These are phyloP conservation scores for Heliosperma pusillum DNA, from an alignment of 148 eudicot species.

Conservation along the genomic window DNA sequence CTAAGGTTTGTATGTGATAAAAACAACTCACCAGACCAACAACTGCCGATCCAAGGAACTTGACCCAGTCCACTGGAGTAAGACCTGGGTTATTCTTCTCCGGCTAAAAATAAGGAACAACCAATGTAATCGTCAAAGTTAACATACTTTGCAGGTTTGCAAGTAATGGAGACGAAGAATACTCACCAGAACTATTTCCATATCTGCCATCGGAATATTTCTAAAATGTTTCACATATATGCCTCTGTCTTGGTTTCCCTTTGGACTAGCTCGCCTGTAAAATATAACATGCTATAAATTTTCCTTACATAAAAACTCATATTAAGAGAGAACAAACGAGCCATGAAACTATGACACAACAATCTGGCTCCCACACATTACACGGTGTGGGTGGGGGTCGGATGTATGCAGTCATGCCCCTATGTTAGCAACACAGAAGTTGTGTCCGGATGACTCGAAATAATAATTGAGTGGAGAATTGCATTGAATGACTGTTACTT, in stretches of 20 bases:
- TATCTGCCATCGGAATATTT: conserved; percentile 97
- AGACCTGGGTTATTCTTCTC: conserved; percentile 96
- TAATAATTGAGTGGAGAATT: too few relatives aligned
- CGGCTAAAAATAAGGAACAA: conserved; percentile 47
- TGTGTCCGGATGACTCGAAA: too few relatives aligned
- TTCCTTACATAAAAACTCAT: neutral
- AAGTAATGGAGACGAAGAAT: neutral
- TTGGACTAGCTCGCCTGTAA: conserved; percentile 62
- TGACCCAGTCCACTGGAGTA: conserved; percentile 99
- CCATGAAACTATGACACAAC: too few relatives aligned
- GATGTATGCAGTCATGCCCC: too few relatives aligned
- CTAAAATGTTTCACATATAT: conserved; percentile 90
- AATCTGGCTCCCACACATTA: too few relatives aligned
- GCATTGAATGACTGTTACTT: too few relatives aligned
- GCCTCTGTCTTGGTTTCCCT: conserved; percentile 64
- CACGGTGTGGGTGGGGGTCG: too few relatives aligned
- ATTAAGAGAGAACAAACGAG: neutral
- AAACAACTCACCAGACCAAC: conserved; percentile 83
- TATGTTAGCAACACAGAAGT: too few relatives aligned
- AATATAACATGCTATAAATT: neutral
- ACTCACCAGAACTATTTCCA: conserved; percentile 94
- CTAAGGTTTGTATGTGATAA: neutral
- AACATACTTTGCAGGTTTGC: neutral
- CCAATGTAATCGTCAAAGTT: conserved; percentile 1
- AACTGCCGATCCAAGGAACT: conserved; percentile 75